A percentile compares a stretch with the other conserved stretches of the same genome.
Conservation (phyloP, 2,329 filamentous ascomycete genomes). For the Aspergillus caelatus region DNA sequence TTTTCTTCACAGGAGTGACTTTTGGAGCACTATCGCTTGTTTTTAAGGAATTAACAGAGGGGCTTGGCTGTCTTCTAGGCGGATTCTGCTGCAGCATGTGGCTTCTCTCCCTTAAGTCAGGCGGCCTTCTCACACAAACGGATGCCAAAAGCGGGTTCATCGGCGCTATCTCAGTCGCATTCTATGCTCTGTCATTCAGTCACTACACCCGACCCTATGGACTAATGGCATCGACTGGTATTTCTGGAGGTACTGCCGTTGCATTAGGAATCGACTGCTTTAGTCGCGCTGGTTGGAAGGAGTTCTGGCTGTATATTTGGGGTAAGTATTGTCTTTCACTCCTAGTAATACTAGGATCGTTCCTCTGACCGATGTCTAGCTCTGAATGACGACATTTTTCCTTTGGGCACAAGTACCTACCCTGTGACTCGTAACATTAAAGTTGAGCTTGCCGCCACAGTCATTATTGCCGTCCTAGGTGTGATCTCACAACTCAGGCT, state of each 20-base stretch:
- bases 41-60: slow-evolving; percentile 81
- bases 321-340: slow-evolving; percentile 44
- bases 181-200: slow-evolving; percentile 76
- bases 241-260: slow-evolving; percentile 76
- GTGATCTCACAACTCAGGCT: slow-evolving; percentile 82
- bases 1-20: slow-evolving; percentile 70
- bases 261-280: slow-evolving; percentile 91
- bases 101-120: slow-evolving; percentile 76
- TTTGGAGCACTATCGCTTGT: slow-evolving; percentile 75
- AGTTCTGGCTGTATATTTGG: slow-evolving; percentile 97
- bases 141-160: slow-evolving; percentile 75
- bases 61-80: slow-evolving; percentile 83
- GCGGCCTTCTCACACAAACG: slow-evolving; percentile 69
- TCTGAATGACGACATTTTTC: slow-evolving; percentile 79
- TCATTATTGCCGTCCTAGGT: slow-evolving; percentile 74
- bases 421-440: slow-evolving; percentile 83
- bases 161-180: slow-evolving; percentile 66
- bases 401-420: slow-evolving; percentile 73
- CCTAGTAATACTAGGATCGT: neutral
- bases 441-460: slow-evolving; percentile 77
- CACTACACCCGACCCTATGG: slow-evolving; percentile 77
- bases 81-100: slow-evolving; percentile 90
- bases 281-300: slow-evolving; percentile 84
- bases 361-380: slow-evolving; percentile 38
- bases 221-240: slow-evolving; percentile 75